These are phyloP conservation scores for Acanthamoeba lenticulata DNA, from an alignment of 208 protist genomes.

Conservation along the genomic window DNA sequence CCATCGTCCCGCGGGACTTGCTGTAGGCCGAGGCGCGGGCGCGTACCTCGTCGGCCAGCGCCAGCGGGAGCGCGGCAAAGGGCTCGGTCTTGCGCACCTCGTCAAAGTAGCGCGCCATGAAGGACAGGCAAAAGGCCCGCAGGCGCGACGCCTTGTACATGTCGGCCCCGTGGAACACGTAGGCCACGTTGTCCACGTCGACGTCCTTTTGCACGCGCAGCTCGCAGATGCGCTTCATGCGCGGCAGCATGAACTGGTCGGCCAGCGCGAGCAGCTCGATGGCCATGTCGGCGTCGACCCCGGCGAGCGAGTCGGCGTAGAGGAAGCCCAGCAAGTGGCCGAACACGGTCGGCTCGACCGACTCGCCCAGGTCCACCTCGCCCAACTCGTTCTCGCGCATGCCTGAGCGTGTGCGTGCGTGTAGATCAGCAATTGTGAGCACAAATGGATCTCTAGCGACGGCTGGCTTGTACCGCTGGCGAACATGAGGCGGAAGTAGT, in stretches of 20 bases:
- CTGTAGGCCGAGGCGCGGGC: too few species aligned
- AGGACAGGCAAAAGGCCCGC: neutral
- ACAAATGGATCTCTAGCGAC: neutral
- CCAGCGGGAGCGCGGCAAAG: neutral
- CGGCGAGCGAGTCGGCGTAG: neutral
- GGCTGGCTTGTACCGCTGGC: neutral
- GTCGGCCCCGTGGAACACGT: constrained; percentile 1
- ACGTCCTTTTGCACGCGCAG: neutral
- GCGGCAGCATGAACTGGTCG: constrained; percentile 7
- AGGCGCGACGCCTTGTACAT: neutral
- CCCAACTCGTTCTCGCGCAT: neutral
- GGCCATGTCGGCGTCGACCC: neutral
- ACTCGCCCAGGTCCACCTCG: neutral
- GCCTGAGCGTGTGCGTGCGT: neutral
- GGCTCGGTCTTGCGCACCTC: neutral
- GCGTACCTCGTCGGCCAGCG: neutral
- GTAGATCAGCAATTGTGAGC: neutral
- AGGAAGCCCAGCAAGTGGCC: neutral
- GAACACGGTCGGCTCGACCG: neutral
- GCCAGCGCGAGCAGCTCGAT: neutral
- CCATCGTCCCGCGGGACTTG: too few species aligned
- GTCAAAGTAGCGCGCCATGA: neutral
- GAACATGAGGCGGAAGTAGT: neutral
- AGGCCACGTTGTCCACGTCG: neutral
- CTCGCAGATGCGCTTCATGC: constrained; percentile 5